phyloP scores from a whole-genome alignment of 208 protist species.

The Acanthamoeba royreba region DNA sequence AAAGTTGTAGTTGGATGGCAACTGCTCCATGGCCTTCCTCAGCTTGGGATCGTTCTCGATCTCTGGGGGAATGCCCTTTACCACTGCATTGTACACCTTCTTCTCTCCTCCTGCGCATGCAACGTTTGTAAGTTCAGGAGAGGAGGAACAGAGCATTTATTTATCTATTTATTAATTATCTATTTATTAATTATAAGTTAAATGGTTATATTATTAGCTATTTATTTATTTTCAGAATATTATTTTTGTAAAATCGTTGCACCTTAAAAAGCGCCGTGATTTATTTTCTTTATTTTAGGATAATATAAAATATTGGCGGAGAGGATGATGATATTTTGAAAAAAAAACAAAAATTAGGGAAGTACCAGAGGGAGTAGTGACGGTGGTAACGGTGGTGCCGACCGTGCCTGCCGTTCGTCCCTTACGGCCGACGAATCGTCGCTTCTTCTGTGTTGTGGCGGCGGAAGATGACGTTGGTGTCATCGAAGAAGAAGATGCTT shows the following conservation, averaged over 20 bases:
- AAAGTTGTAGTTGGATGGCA: constrained; percentile 98
- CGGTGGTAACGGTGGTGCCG: not conserved
- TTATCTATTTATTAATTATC: no score
- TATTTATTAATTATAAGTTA: no score
- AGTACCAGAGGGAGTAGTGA: not conserved
- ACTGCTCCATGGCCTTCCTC: constrained; percentile 37
- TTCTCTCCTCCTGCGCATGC: not conserved
- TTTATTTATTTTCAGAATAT: no score
- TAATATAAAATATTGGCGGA: not conserved
- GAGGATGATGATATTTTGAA: no score
- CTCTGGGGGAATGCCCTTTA: not conserved
- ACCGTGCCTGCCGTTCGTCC: not conserved
- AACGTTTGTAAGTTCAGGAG: no score
- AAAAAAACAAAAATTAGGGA: no score
- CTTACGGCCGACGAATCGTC: not conserved
- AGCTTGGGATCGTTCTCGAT: constrained; percentile 35
- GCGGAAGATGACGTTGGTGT: not conserved
- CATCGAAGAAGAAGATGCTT: not conserved
- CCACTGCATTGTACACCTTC: constrained; percentile 14
- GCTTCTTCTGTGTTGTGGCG: not conserved
- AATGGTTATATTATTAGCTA: no score
- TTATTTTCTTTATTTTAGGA: not conserved
- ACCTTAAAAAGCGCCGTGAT: no score
- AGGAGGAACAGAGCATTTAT: no score
- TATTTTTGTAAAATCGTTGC: no score